These are phyloP conservation scores for Lentinula sp. DNA, from an alignment of 768 basidiomycete genomes.

Conservation along the genomic window DNA sequence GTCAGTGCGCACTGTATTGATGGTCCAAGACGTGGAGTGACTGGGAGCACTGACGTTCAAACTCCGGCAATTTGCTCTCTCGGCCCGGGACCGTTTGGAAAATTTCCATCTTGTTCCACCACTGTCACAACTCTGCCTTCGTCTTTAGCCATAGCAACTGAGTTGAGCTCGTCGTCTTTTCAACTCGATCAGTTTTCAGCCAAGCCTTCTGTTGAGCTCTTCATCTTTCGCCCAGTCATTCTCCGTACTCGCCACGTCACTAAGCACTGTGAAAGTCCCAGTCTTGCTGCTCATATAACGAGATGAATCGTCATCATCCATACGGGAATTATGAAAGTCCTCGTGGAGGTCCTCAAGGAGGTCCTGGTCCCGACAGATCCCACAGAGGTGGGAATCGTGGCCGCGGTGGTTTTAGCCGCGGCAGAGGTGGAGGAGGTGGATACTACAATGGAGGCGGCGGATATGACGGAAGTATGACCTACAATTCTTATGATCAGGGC, in stretches of 20 bases:
- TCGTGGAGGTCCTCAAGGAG: slow-evolving; percentile 61
- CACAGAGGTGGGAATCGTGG: slow-evolving; percentile 51
- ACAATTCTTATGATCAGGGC: slow-evolving; percentile 62
- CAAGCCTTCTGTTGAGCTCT: slow-evolving; percentile 16
- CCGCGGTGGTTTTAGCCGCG: slow-evolving; percentile 22
- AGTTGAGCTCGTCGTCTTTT: slow-evolving; percentile 15
- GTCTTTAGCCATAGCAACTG: slow-evolving; percentile 12
- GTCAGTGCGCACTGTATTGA: background rate
- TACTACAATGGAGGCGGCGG: slow-evolving; percentile 37
- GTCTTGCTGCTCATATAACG: slow-evolving; percentile 17
- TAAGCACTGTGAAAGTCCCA: slow-evolving; percentile 11
- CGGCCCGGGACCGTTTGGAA: background rate
- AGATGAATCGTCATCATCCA: slow-evolving; percentile 89
- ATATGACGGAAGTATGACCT: slow-evolving; percentile 49
- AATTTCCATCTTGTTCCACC: slow-evolving; percentile 5
- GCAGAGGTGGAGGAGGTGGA: slow-evolving; percentile 51
- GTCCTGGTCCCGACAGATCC: slow-evolving; percentile 70
- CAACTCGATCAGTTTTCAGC: slow-evolving; percentile 1
- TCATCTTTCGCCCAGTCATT: slow-evolving; percentile 14
- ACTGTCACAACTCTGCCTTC: slow-evolving; percentile 4
- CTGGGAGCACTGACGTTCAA: background rate
- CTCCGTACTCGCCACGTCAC: slow-evolving; percentile 8
- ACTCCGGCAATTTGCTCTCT: background rate
- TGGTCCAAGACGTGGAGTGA: background rate
- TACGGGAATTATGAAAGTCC: slow-evolving; percentile 52